phyloP scores from a whole-genome alignment of 331 rosid species.

The Quercus phellos region DNA sequence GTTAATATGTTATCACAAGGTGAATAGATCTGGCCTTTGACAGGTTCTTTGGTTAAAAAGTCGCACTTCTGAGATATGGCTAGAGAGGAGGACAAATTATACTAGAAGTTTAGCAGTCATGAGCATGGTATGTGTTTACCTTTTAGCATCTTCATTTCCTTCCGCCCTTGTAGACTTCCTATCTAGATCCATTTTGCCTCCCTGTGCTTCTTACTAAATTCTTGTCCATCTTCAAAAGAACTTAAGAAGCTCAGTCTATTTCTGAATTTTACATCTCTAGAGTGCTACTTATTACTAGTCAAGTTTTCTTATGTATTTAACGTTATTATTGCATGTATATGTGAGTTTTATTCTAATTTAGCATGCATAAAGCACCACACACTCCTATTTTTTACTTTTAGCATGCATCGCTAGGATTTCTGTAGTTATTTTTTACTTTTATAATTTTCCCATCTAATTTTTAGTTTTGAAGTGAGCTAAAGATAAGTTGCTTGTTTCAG shows the following conservation, averaged over 20 bases:
- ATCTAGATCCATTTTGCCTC: not conserved
- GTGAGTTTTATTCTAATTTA: not conserved
- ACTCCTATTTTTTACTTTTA: no score
- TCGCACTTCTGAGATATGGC: slow-evolving; percentile 96
- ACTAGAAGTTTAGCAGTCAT: slow-evolving; percentile 98
- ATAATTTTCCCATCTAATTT: not conserved
- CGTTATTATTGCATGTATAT: not conserved
- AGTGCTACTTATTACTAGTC: not conserved
- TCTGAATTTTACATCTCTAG: not conserved
- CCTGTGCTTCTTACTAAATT: not conserved
- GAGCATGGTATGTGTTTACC: slow-evolving; percentile 77
- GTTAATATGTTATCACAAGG: slow-evolving; percentile 18
- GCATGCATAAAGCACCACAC: not conserved
- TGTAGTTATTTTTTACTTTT: not conserved
- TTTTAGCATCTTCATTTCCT: not conserved
- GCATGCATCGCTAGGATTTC: not conserved
- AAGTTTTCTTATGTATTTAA: not conserved
- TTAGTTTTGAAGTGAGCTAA: not conserved
- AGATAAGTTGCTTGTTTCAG: slow-evolving; percentile 36
- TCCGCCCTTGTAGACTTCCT: not conserved
- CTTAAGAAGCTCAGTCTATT: not conserved
- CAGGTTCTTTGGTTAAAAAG: slow-evolving; percentile 99
- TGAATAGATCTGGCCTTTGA: slow-evolving; percentile 18
- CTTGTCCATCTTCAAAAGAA: not conserved
- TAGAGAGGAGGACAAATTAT: slow-evolving; percentile 96